Evolutionary conservation across 768 basidiomycete species (phyloP).

Genomic region (Lentinus tigrinus): DNA sequence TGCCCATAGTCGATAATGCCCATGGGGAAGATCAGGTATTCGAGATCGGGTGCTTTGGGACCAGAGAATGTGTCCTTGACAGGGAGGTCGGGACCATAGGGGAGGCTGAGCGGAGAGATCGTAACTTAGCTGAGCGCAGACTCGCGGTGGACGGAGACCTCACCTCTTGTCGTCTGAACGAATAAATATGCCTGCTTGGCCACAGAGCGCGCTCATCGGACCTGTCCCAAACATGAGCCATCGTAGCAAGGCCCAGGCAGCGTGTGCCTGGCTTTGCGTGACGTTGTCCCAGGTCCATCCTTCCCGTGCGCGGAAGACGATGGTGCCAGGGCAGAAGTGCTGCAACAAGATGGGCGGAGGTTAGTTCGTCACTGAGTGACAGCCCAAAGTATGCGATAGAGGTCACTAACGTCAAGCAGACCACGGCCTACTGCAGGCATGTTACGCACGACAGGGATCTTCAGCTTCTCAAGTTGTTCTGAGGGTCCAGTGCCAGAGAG

Average conservation of each 20-base stretch:
- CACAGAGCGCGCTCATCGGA: neutral
- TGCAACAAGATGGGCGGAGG: conserved; percentile 37
- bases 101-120: neutral
- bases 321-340: conserved; percentile 45
- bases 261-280: conserved; percentile 29
- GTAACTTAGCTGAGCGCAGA: neutral
- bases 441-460: conserved; percentile 42
- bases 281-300: conserved; percentile 57
- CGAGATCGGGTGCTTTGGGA: neutral
- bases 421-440: conserved; percentile 61
- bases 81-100: neutral
- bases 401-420: conserved; percentile 42
- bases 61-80: neutral
- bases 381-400: neutral
- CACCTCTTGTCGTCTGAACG: conserved; percentile 2
- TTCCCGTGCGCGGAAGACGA: conserved; percentile 44
- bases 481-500: conserved; percentile 57
- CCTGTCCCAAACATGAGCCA: conserved; percentile 1
- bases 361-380: conserved; percentile 33
- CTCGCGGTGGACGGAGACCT: neutral
- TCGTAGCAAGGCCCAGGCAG: neutral
- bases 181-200: neutral
- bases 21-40: neutral
- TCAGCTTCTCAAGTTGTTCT: conserved; percentile 45
- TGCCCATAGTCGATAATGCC: neutral